These are phyloP conservation scores for Balamuthia mandrillaris DNA, from an alignment of 208 protist genomes.

Conservation along the genomic window DNA sequence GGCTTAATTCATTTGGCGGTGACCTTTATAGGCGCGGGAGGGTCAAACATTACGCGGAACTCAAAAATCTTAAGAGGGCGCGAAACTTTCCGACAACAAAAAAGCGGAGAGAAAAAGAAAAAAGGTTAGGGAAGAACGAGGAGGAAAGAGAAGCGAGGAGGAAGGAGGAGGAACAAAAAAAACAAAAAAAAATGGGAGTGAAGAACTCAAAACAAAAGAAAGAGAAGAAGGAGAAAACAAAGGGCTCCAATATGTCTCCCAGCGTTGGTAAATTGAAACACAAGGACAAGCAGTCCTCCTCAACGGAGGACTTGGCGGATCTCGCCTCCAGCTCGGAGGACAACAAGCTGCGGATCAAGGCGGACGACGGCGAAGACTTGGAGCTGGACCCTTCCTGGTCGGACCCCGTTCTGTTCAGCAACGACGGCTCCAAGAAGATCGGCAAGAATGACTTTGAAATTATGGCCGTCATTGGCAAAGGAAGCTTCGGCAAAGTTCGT, in stretches of 20 bases:
- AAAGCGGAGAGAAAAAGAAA: no score
- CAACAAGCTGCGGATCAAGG: neutral
- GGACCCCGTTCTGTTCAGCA: neutral
- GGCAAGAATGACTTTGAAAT: slow-evolving; percentile 72
- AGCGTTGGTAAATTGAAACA: neutral
- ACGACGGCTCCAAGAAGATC: slow-evolving; percentile 35
- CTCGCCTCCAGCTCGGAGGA: neutral
- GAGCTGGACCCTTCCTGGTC: neutral
- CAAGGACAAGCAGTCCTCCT: neutral
- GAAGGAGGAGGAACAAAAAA: no score
- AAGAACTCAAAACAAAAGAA: neutral
- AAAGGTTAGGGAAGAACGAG: no score
- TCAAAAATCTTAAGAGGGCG: no score
- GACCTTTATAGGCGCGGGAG: no score
- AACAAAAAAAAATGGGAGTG: slow-evolving; percentile 10
- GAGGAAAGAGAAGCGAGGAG: no score
- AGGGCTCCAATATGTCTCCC: slow-evolving; percentile 15
- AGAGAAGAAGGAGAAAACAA: neutral
- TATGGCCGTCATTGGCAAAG: slow-evolving; percentile 73
- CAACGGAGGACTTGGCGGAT: neutral
- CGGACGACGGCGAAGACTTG: neutral
- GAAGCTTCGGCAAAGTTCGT: slow-evolving; percentile 45
- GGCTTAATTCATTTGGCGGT: no score
- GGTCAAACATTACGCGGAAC: no score
- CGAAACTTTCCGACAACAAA: no score